Conservation (phyloP, 768 basidiomycete species). For the Amanita inopinata region DNA sequence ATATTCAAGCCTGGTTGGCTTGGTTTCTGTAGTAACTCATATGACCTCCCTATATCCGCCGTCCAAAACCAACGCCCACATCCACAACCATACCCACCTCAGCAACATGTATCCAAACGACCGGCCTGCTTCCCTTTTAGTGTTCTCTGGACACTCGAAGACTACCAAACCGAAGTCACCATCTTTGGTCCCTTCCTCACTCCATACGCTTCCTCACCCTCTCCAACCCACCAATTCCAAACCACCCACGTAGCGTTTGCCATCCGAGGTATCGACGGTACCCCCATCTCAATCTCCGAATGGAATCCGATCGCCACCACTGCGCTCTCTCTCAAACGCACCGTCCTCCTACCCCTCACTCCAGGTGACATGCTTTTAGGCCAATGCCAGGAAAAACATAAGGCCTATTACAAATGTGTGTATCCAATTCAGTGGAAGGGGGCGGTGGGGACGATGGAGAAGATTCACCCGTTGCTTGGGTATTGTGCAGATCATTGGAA, state of each 20-base stretch:
- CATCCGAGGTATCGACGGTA: slow-evolving; percentile 2
- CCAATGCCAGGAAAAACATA: background rate
- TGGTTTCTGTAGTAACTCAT: background rate
- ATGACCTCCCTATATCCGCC: background rate
- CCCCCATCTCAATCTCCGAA: background rate
- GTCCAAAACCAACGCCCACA: background rate
- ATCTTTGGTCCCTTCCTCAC: too few relatives aligned
- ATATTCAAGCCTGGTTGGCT: too few relatives aligned
- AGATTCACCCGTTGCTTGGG: slow-evolving; percentile 1
- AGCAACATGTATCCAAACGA: background rate
- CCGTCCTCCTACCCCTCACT: background rate
- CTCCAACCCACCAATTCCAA: background rate
- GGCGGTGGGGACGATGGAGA: slow-evolving; percentile 3
- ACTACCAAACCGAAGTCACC: slow-evolving; percentile 4
- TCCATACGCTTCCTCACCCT: background rate
- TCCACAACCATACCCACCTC: background rate
- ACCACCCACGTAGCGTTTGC: slow-evolving; percentile 1
- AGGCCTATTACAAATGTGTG: background rate
- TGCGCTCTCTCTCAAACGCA: slow-evolving; percentile 1
- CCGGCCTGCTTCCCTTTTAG: background rate
- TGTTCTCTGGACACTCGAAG: slow-evolving; percentile 4
- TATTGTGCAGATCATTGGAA: slow-evolving; percentile 6
- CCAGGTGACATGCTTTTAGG: slow-evolving; percentile 2
- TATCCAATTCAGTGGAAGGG: background rate
- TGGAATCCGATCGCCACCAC: slow-evolving; percentile 3